phyloP scores from a whole-genome alignment of 2,329 filamentous ascomycete species.

The Diaporthe destruens region DNA sequence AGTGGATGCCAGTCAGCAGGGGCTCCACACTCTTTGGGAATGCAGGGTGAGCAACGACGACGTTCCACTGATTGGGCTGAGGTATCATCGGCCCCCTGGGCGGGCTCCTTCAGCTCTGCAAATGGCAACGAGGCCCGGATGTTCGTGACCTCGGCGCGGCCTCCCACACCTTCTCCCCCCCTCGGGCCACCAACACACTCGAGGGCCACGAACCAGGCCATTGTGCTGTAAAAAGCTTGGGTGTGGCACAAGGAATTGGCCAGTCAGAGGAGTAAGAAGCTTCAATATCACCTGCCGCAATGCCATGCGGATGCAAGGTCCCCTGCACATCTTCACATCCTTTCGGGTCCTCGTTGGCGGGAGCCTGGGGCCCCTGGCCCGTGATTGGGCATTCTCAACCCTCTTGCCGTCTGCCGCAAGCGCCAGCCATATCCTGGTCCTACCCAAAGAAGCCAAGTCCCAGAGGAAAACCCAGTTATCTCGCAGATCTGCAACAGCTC shows the following conservation, averaged over 20 bases:
- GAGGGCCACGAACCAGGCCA: constrained; percentile 1
- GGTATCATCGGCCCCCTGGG: constrained; percentile 5
- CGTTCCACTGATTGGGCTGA: background rate
- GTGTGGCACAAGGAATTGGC: constrained; percentile 33
- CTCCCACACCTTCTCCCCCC: constrained; percentile 7
- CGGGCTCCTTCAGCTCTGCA: constrained; percentile 8
- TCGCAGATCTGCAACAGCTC: constrained; percentile 5
- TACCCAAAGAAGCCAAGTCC: constrained; percentile 32
- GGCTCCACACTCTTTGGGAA: background rate
- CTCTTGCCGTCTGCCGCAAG: constrained; percentile 40
- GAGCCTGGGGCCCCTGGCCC: background rate
- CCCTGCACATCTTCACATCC: constrained; percentile 44
- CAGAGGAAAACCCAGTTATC: background rate
- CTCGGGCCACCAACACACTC: background rate
- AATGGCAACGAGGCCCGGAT: background rate
- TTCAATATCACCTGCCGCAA: constrained; percentile 39
- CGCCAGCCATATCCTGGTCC: constrained; percentile 36
- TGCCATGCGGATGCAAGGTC: constrained; percentile 42
- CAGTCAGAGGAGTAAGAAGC: constrained; percentile 40
- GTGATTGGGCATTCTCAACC: constrained; percentile 33
- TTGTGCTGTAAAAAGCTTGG: constrained; percentile 6
- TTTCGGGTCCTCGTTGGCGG: background rate
- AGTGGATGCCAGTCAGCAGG: constrained; percentile 22
- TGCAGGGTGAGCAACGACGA: constrained; percentile 12
- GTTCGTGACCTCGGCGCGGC: constrained; percentile 33